Percentiles rank a stretch among this genome's conserved stretches.
phyloP scores from a whole-genome alignment of 768 basidiomycete genomes.

The Termitomyces sp. region DNA sequence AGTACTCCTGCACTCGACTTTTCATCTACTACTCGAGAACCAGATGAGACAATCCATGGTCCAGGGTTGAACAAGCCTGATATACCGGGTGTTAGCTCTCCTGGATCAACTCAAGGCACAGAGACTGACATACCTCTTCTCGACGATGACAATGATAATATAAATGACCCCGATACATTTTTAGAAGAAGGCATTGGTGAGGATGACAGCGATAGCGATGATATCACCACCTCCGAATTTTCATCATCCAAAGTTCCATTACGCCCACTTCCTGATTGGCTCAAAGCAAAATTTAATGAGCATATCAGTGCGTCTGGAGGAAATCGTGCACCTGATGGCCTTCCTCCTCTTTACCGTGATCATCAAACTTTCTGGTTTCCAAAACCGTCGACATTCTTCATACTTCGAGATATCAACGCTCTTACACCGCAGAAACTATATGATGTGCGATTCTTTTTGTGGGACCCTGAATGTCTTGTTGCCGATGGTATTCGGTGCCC shows the following conservation, averaged over 20 bases:
- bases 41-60: no score
- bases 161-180: slow-evolving; percentile 13
- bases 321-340: neutral
- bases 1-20: no score
- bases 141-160: no score
- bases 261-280: neutral
- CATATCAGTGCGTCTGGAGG: neutral
- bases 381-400: neutral
- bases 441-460: neutral
- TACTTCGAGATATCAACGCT: neutral
- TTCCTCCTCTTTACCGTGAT: no score
- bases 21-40: no score
- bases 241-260: neutral
- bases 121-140: no score
- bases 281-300: neutral
- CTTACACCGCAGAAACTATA: neutral
- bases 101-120: no score
- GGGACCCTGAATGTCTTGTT: neutral
- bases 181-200: neutral
- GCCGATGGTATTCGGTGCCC: neutral
- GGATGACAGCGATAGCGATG: neutral
- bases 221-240: no score
- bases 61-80: no score
- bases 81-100: no score
- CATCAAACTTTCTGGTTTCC: no score